Percentiles rank a stretch among this genome's conserved stretches.
These are phyloP conservation scores for Singerocomus inundabilis DNA, from an alignment of 1,284 basidiomycete species.

Conservation along the genomic window DNA sequence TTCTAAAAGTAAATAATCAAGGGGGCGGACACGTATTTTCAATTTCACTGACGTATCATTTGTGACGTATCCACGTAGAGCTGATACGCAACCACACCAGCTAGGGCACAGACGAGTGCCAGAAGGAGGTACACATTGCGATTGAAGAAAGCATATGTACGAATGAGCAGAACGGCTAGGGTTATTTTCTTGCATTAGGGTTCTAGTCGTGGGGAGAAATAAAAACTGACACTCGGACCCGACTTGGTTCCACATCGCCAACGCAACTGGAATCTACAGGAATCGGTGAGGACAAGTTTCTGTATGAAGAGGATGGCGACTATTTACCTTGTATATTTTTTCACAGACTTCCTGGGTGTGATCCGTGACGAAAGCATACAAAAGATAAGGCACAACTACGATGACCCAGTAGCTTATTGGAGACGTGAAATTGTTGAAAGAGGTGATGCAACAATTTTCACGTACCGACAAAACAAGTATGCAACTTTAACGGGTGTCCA, in stretches of 20 bases:
- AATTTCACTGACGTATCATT: conserved; percentile 59
- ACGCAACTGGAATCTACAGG: conserved; percentile 64
- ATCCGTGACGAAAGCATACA: conserved; percentile 68
- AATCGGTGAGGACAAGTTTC: conserved; percentile 5
- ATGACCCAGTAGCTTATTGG: conserved; percentile 71
- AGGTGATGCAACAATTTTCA: conserved; percentile 2
- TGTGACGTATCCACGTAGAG: conserved; percentile 73
- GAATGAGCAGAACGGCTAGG: conserved; percentile 70
- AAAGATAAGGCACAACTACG: conserved; percentile 67
- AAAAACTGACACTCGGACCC: conserved; percentile 62
- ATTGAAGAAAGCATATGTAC: conserved; percentile 82
- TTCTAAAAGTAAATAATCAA: conserved; percentile 14
- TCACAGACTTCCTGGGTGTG: conserved; percentile 60
- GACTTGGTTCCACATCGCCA: conserved; percentile 84
- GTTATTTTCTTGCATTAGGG: conserved; percentile 18
- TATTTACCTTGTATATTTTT: conserved; percentile 58
- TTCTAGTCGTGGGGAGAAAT: neutral
- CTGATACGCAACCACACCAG: conserved; percentile 73
- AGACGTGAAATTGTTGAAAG: neutral
- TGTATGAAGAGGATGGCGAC: conserved; percentile 13
- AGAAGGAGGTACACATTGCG: conserved; percentile 63
- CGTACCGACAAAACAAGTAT: conserved; percentile 76
- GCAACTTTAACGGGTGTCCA: conserved; percentile 80
- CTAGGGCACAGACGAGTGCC: conserved; percentile 58
- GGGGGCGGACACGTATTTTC: neutral